Conservation (phyloP, 1,139 yeast species). For the Geotrichum aggregatum region DNA sequence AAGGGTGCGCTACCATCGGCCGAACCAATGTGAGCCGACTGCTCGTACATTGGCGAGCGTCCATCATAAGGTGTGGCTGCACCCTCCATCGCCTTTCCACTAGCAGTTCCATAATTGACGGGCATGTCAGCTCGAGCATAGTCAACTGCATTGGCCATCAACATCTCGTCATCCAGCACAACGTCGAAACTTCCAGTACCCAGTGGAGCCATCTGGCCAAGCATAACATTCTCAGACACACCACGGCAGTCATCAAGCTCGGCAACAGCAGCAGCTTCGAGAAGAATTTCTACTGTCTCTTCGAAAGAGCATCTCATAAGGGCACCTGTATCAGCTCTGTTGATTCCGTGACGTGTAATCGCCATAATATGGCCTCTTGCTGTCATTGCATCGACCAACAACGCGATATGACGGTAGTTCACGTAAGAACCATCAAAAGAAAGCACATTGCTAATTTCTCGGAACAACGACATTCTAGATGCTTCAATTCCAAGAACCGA, state of each 20-base stretch:
- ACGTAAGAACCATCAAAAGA: conserved; percentile 99
- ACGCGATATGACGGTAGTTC: conserved; percentile 96
- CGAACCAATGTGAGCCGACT: conserved; percentile 65
- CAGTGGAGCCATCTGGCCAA: conserved; percentile 97
- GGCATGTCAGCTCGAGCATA: conserved; percentile 33
- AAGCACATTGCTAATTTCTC: conserved; percentile 92
- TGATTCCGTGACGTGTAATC: conserved; percentile 98
- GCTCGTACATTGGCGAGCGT: conserved; percentile 66
- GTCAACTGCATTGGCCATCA: conserved; percentile 61
- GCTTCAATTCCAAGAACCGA: conserved; percentile 98
- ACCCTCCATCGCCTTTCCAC: conserved; percentile 50
- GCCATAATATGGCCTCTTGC: conserved; percentile 98
- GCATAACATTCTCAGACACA: conserved; percentile 94
- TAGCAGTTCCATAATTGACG: conserved; percentile 40
- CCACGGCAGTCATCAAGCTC: conserved; percentile 98
- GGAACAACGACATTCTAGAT: conserved; percentile 87
- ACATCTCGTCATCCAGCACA: conserved; percentile 85
- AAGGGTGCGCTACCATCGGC: conserved; percentile 65
- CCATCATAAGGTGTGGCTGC: conserved; percentile 92
- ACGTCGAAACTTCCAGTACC: conserved; percentile 99
- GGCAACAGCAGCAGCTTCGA: conserved; percentile 97
- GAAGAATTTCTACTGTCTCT: conserved; percentile 94
- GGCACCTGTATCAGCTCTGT: conserved; percentile 97
- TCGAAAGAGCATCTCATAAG: conserved; percentile 99
- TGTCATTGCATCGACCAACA: conserved; percentile 97